Base-by-base conservation (phyloP, 345 rosid species). In the Passiflora organensis region DNA sequence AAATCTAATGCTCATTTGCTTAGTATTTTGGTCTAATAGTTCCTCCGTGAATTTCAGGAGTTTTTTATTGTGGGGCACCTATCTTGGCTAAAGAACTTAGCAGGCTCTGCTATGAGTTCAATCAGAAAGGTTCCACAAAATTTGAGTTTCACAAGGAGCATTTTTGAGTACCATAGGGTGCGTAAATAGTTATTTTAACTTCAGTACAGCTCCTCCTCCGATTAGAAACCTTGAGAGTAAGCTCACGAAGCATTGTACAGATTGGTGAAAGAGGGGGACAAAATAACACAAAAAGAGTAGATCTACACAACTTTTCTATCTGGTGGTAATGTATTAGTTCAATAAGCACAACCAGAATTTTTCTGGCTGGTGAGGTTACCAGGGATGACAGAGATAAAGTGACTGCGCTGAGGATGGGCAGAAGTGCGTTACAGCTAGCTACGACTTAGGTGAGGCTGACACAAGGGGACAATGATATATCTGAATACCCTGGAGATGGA, bases 101-200 rank as follows among this genome's bases (percentile, higher is more conserved):
- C 83, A 85, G 82, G 56, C 96, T 93, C 50, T 93, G 96, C 76
- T 72, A 77, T 43, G 96, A 88, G 55, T 89, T 83, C 77, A 93
- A 89, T 55, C 99, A 93, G 72, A 93, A 82, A 60, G 95, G 99
- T 37, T 71, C 91, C 53, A 86, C 97, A 17, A 93, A 85, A 72
- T 93, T 93, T 48, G 99, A 93, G 55, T 93, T 93, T 74, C 99
- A 89, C 84, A 93, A 93, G 55, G 99, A 93, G 69, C 91, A 89
- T 52, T 93, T 93, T 78, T 93, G 61, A 62, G 56, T 12, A 22
- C 14, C 18, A 18, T 21, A n/a, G n/a, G 18, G 22, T 24, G 2
- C 4, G 0, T 23, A 20, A 13, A 54, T 45, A 51, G 4, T 55
- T 17, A 32, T 32, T 15, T 13, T 34, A n/a, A n/a, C n/a, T 21